phyloP scores from a whole-genome alignment of 2,329 filamentous ascomycete species.

The Pseudogymnoascus sp. region DNA sequence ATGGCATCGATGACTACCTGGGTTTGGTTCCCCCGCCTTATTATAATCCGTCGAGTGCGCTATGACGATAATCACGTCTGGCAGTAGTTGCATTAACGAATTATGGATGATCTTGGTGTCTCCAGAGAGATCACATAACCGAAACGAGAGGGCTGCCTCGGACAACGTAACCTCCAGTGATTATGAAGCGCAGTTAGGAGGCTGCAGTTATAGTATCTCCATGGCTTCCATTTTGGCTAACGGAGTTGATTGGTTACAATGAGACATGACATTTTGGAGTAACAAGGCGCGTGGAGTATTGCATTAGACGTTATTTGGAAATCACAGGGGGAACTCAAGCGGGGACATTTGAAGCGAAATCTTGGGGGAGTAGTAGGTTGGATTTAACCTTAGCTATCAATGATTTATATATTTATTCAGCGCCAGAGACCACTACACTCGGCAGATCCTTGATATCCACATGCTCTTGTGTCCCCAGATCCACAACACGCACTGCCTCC shows the following conservation, averaged over 20 bases:
- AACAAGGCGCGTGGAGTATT: background rate
- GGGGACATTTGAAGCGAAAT: conserved; percentile 4
- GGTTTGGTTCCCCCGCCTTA: background rate
- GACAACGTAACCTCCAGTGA: background rate
- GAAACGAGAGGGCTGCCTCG: background rate
- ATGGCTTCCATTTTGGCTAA: background rate
- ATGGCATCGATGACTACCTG: conserved; percentile 45
- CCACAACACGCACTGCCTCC: conserved; percentile 66
- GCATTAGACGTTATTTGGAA: conserved; percentile 7
- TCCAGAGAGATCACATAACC: background rate
- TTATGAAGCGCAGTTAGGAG: background rate
- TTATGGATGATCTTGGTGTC: background rate
- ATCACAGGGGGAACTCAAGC: background rate
- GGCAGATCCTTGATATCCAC: conserved; percentile 71
- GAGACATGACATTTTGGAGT: background rate
- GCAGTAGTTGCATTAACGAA: background rate
- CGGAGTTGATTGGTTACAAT: background rate
- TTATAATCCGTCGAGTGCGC: conserved; percentile 4
- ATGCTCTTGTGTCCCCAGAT: conserved; percentile 67
- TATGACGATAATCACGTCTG: background rate
- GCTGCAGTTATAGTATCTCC: background rate
- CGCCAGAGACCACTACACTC: conserved; percentile 47
- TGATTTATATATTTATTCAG: conserved; percentile 7
- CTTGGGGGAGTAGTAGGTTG: background rate
- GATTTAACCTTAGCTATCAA: conserved; percentile 6